Conservation (phyloP, 1,284 basidiomycete genomes). For the Rhodotorula sp. region DNA sequence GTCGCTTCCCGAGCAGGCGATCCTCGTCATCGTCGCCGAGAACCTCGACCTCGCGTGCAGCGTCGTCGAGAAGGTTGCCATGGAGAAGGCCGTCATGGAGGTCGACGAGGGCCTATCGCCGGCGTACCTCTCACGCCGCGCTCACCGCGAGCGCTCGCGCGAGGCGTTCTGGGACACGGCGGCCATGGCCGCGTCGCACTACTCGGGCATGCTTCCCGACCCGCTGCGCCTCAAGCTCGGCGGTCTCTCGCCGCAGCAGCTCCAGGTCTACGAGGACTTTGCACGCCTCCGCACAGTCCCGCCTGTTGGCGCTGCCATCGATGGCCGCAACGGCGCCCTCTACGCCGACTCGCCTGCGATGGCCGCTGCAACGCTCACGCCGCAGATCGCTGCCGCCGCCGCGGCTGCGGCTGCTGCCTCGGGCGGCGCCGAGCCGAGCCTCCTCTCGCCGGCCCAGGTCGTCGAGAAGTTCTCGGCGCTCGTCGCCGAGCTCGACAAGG, state of each 20-base stretch:
- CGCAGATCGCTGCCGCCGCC: constrained; percentile 24
- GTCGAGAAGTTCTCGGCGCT: constrained; percentile 55
- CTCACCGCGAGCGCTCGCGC: constrained; percentile 76
- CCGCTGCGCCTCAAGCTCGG: constrained; percentile 79
- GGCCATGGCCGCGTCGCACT: constrained; percentile 66
- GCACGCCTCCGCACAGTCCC: constrained; percentile 47
- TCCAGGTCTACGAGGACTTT: constrained; percentile 94
- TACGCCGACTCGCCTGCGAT: constrained; percentile 38
- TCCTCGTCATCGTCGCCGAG: constrained; percentile 82
- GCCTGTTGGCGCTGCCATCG: constrained; percentile 15
- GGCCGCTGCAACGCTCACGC: constrained; percentile 24
- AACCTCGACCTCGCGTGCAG: constrained; percentile 93
- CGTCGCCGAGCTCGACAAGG: constrained; percentile 75
- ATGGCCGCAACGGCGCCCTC: constrained; percentile 34
- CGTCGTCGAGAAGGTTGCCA: constrained; percentile 95
- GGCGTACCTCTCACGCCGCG: constrained; percentile 80
- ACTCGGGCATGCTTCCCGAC: constrained; percentile 80
- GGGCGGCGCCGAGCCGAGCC: constrained; percentile 19
- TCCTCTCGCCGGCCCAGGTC: constrained; percentile 42
- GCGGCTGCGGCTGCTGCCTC: constrained; percentile 21
- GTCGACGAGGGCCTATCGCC: constrained; percentile 85
- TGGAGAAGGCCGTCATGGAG: constrained; percentile 93
- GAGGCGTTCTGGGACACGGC: constrained; percentile 87
- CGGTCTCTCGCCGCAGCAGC: constrained; percentile 79
- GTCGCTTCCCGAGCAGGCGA: constrained; percentile 57